phyloP scores from a whole-genome alignment of 768 basidiomycete species.

The Termitomyces sp. region DNA sequence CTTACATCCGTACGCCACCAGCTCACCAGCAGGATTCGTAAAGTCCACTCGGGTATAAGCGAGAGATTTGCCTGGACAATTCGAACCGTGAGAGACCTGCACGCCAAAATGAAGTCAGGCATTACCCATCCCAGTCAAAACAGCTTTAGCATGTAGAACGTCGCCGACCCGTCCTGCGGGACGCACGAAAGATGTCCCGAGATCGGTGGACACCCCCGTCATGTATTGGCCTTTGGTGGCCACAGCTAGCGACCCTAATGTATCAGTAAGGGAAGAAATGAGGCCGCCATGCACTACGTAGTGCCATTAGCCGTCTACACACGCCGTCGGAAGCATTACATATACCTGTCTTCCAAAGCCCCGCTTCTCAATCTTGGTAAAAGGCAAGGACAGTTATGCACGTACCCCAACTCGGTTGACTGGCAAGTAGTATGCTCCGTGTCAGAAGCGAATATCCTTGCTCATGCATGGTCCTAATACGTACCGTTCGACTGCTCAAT shows the following conservation, averaged over 20 bases:
- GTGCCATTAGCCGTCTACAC: background rate
- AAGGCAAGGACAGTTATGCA: conserved; percentile 8
- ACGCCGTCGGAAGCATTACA: background rate
- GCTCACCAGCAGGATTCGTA: conserved; percentile 51
- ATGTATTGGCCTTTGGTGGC: conserved; percentile 78
- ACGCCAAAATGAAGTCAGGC: background rate
- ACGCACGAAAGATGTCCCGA: conserved; percentile 72
- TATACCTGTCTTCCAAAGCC: conserved; percentile 31
- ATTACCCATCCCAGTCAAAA: conserved; percentile 66
- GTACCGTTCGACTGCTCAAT: conserved; percentile 72
- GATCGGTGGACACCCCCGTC: conserved; percentile 86
- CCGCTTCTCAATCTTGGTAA: background rate
- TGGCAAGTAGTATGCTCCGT: conserved; percentile 21
- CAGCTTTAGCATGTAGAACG: conserved; percentile 55
- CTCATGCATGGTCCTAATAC: conserved; percentile 15
- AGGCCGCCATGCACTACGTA: conserved; percentile 70
- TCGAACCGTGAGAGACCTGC: background rate
- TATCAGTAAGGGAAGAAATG: conserved; percentile 78
- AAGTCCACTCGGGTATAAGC: conserved; percentile 84
- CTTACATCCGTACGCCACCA: conserved; percentile 82
- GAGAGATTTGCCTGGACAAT: conserved; percentile 58
- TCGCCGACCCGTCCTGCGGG: conserved; percentile 74
- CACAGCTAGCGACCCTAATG: conserved; percentile 79
- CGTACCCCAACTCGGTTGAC: conserved; percentile 81
- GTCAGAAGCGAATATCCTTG: background rate